These are phyloP conservation scores for Ogataea saltuana DNA, from an alignment of 805 yeast genomes.

Conservation along the genomic window DNA sequence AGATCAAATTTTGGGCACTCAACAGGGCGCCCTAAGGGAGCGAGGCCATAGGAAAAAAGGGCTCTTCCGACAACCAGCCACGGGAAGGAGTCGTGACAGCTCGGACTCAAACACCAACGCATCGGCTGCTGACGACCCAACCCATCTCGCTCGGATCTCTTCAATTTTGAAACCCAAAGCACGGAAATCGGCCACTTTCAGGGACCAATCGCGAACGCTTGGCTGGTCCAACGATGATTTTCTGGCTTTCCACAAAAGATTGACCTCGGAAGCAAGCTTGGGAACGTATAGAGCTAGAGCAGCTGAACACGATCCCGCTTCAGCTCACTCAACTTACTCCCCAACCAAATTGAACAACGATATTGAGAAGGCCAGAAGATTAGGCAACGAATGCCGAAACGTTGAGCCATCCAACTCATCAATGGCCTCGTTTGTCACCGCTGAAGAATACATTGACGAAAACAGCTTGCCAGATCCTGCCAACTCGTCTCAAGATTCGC, in stretches of 20 bases:
- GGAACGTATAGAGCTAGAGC: background rate
- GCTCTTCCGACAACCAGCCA: background rate
- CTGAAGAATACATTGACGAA: conserved; percentile 17
- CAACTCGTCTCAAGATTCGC: background rate
- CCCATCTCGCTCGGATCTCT: background rate
- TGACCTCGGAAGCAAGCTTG: conserved; percentile 1
- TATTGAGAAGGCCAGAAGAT: conserved; percentile 16
- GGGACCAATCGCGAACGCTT: conserved; percentile 7
- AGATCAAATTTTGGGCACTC: background rate
- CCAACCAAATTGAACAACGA: conserved; percentile 14
- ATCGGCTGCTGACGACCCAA: background rate
- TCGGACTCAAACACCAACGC: background rate
- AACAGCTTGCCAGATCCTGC: background rate
- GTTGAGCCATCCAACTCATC: conserved; percentile 13
- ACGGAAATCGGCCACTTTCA: background rate
- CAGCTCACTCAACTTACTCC: conserved; percentile 7
- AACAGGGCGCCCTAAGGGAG: no score
- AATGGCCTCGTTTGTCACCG: conserved; percentile 28
- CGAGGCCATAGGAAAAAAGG: no score
- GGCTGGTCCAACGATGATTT: conserved; percentile 27
- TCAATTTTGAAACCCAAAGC: conserved; percentile 1
- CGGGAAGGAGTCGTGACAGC: background rate
- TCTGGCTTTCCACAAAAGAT: conserved; percentile 15
- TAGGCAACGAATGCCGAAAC: conserved; percentile 6
- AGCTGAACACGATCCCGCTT: background rate